A percentile compares a stretch with the other conserved stretches of the same genome.
These are phyloP conservation scores for Chenopodium album DNA, from an alignment of 148 eudicot genomes.

Conservation along the genomic window DNA sequence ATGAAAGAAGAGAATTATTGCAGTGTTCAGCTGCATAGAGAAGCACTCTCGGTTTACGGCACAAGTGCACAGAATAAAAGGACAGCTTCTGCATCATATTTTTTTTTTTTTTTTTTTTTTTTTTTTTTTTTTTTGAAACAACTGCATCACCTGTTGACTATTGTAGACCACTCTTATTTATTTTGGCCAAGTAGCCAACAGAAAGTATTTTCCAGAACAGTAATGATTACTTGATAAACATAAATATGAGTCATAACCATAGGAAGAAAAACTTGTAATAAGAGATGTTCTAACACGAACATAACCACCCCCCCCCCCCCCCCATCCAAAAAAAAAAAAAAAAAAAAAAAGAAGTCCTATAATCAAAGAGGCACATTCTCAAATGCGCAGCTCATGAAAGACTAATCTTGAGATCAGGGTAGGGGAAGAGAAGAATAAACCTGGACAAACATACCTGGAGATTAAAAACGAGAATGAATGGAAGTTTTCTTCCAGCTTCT, in stretches of 20 bases:
- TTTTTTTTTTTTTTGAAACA: too few species aligned
- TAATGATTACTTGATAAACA: neutral
- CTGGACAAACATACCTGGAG: slow-evolving; percentile 58
- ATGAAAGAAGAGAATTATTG: neutral
- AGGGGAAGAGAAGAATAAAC: neutral
- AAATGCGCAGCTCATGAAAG: neutral
- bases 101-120: too few species aligned
- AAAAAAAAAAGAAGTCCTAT: neutral
- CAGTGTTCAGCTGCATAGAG: neutral
- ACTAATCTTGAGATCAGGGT: neutral
- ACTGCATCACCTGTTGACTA: neutral
- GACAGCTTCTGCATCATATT: neutral
- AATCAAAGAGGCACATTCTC: neutral
- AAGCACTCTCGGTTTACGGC: neutral
- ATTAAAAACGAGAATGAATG: slow-evolving; percentile 83
- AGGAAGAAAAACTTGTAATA: neutral
- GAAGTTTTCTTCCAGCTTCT: slow-evolving; percentile 82
- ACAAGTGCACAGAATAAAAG: neutral
- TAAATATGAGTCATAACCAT: neutral
- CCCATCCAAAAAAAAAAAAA: too few species aligned
- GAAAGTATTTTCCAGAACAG: slow-evolving; percentile 2
- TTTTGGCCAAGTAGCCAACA: neutral
- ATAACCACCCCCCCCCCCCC: too few species aligned
- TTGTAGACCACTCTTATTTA: neutral
- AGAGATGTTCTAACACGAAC: neutral